phyloP scores from a whole-genome alignment of 2,329 filamentous ascomycete genomes.

The Zymoseptoria crescenta region DNA sequence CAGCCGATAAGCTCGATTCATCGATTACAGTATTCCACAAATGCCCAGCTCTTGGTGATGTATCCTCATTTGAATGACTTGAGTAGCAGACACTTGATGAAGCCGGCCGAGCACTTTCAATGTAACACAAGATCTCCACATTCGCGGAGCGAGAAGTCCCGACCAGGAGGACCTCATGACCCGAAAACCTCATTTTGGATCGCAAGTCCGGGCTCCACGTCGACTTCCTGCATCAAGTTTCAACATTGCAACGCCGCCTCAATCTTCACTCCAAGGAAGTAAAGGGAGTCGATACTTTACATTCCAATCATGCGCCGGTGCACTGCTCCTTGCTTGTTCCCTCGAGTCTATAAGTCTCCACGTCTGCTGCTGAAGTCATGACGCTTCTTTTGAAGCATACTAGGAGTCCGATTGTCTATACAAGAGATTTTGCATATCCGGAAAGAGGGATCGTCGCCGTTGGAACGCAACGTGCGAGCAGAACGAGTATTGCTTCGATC shows the following conservation, averaged over 20 bases:
- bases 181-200: not conserved
- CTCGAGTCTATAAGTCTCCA: not conserved
- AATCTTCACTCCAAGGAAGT: not conserved
- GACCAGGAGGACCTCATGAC: not conserved
- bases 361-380: not conserved
- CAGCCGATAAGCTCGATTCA: not conserved
- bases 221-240: not conserved
- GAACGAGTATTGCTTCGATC: slow-evolving; percentile 39
- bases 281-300: not conserved
- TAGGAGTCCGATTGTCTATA: slow-evolving; percentile 24
- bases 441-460: slow-evolving; percentile 30
- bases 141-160: not conserved
- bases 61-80: too few relatives aligned
- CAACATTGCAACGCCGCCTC: not conserved
- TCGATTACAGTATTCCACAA: not conserved
- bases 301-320: not conserved
- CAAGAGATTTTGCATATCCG: slow-evolving; percentile 40
- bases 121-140: too few relatives aligned
- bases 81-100: too few relatives aligned
- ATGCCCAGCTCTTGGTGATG: too few relatives aligned
- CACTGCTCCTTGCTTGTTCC: not conserved
- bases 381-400: not conserved
- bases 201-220: not conserved
- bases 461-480: slow-evolving; percentile 35
- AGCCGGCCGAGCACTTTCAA: too few relatives aligned